Evolutionary conservation across 2,329 filamentous ascomycete species (phyloP).

Genomic region (Penicillium expansum): DNA sequence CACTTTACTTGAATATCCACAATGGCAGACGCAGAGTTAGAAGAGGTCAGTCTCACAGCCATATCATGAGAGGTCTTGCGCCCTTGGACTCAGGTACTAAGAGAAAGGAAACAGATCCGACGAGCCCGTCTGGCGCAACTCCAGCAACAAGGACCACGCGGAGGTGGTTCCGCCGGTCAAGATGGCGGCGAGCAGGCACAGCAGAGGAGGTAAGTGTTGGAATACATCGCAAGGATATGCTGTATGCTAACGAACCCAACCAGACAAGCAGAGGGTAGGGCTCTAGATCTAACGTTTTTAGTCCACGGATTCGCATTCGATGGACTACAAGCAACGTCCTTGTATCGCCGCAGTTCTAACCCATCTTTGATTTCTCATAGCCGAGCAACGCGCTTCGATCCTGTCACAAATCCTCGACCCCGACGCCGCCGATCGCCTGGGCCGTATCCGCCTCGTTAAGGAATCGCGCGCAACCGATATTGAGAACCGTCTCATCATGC

Average conservation of each 20-base stretch:
- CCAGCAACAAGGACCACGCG: slow-evolving; percentile 62
- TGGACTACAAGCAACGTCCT: not conserved
- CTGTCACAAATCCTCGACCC: slow-evolving; percentile 92
- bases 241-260: not conserved
- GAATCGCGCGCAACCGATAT: slow-evolving; percentile 84
- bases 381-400: slow-evolving; percentile 50
- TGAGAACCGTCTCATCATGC: slow-evolving; percentile 88
- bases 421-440: slow-evolving; percentile 86
- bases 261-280: slow-evolving; percentile 37
- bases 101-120: slow-evolving; percentile 63
- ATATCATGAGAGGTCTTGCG: not conserved
- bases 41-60: slow-evolving; percentile 49
- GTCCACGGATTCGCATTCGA: not conserved
- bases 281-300: not conserved
- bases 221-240: not conserved
- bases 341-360: not conserved
- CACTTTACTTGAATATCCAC: not conserved
- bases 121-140: slow-evolving; percentile 91
- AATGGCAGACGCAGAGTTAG: slow-evolving; percentile 66
- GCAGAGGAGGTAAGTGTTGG: slow-evolving; percentile 58
- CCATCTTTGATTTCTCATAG: slow-evolving; percentile 14
- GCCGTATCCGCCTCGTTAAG: slow-evolving; percentile 93
- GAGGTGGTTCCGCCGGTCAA: slow-evolving; percentile 47
- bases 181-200: slow-evolving; percentile 56
- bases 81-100: slow-evolving; percentile 1